A percentile compares a stretch with the other conserved stretches of the same genome.
phyloP scores from a whole-genome alignment of 768 basidiomycete species.

The Coprinopsis cinerea region DNA sequence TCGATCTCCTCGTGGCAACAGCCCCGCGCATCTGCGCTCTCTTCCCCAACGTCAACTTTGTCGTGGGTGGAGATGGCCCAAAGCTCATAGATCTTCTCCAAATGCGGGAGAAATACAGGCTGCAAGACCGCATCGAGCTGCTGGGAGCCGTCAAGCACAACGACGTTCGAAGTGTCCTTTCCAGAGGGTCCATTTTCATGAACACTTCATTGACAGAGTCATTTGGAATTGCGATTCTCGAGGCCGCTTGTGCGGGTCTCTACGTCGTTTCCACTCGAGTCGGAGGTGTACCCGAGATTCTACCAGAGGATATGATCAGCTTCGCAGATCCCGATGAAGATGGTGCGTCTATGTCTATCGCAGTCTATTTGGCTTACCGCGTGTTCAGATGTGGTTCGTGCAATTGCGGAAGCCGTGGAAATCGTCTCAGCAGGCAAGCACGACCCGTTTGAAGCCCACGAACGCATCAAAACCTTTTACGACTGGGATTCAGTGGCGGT shows the following conservation, averaged over 20 bases:
- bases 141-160: conserved; percentile 76
- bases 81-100: conserved; percentile 93
- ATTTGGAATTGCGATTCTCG: conserved; percentile 95
- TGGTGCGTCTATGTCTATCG: conserved; percentile 42
- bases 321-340: conserved; percentile 93
- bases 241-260: conserved; percentile 91
- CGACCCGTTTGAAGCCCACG: conserved; percentile 71
- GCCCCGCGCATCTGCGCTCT: conserved; percentile 83
- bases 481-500: conserved; percentile 76
- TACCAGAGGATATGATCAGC: conserved; percentile 92
- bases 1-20: conserved; percentile 90
- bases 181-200: conserved; percentile 84
- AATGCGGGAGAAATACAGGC: conserved; percentile 85
- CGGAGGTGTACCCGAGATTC: conserved; percentile 92
- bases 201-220: conserved; percentile 95
- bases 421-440: conserved; percentile 64
- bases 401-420: conserved; percentile 73
- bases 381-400: conserved; percentile 71
- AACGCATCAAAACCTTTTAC: conserved; percentile 78
- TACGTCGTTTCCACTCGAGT: conserved; percentile 93
- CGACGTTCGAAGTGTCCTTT: conserved; percentile 84
- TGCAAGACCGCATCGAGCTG: conserved; percentile 90
- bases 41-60: conserved; percentile 83
- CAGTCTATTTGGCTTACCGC: conserved; percentile 1
- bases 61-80: conserved; percentile 92